Percentiles rank a stretch among this genome's conserved stretches.
These are phyloP conservation scores for Cladochytrium replicatum DNA, from an alignment of 192 early-diverging fungal genomes.

Conservation along the genomic window DNA sequence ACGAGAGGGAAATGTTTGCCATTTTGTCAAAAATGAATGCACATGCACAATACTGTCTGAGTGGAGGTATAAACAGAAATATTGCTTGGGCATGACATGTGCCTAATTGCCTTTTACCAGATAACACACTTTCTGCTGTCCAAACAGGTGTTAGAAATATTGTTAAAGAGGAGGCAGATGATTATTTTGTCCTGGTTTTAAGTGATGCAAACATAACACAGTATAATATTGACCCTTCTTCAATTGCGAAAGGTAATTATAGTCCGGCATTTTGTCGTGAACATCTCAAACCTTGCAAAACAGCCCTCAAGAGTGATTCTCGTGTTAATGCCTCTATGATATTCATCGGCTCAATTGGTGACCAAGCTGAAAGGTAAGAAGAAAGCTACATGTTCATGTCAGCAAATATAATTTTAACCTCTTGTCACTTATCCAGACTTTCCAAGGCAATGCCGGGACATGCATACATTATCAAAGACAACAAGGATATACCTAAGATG, in stretches of 20 bases:
- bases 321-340: slow-evolving; percentile 62
- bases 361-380: slow-evolving; percentile 61
- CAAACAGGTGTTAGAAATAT: slow-evolving; percentile 58
- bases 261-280: not conserved
- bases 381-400: too few species aligned
- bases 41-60: slow-evolving; percentile 72
- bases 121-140: slow-evolving; percentile 63
- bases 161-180: slow-evolving; percentile 62
- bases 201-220: slow-evolving; percentile 73
- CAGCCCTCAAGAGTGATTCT: slow-evolving; percentile 61
- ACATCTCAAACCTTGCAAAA: slow-evolving; percentile 47
- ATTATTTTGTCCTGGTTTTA: slow-evolving; percentile 67
- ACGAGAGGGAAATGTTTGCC: slow-evolving; percentile 65
- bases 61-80: slow-evolving; percentile 52
- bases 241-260: not conserved
- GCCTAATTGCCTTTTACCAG: slow-evolving; percentile 16
- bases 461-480: too few species aligned
- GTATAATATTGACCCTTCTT: slow-evolving; percentile 71
- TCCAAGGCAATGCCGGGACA: too few species aligned
- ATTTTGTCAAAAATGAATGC: slow-evolving; percentile 61
- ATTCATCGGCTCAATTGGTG: slow-evolving; percentile 71
- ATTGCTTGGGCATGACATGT: not conserved
- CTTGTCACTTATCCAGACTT: too few species aligned
- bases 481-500: too few species aligned
- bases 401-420: too few species aligned